Evolutionary conservation across 257 asterid genomes (phyloP).

Genomic region (Orobanche coerulescens): DNA sequence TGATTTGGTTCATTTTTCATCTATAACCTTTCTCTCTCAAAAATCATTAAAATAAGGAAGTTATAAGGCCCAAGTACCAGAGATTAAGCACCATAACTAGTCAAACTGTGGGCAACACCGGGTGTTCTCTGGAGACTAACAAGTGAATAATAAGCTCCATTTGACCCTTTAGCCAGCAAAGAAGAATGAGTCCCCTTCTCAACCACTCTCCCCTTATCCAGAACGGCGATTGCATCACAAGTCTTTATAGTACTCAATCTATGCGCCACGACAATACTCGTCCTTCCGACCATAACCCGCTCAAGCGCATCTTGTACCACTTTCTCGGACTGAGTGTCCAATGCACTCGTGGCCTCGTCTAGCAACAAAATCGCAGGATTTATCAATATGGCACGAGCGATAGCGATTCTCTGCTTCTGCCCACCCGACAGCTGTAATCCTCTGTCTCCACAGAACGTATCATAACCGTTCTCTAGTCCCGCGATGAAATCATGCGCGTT

Average conservation of each 20-base stretch:
- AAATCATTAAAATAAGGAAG: too few species aligned
- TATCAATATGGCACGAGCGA: constrained; percentile 66
- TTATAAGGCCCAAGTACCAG: too few species aligned
- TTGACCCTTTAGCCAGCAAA: constrained; percentile 45
- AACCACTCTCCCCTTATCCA: constrained; percentile 64
- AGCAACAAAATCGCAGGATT: constrained; percentile 57
- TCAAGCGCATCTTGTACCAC: constrained; percentile 84
- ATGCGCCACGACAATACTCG: constrained; percentile 86
- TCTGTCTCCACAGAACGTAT: constrained; percentile 75
- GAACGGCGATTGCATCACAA: constrained; percentile 63
- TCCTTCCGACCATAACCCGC: constrained; percentile 72
- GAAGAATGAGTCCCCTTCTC: constrained; percentile 75
- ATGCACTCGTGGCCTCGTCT: constrained; percentile 87
- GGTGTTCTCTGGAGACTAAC: constrained; percentile 58
- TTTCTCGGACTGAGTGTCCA: constrained; percentile 76
- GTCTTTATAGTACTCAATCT: constrained; percentile 67
- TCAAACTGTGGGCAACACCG: background rate
- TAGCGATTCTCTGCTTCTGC: constrained; percentile 82
- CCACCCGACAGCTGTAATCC: constrained; percentile 89
- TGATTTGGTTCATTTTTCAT: too few species aligned
- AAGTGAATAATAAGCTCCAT: constrained; percentile 63
- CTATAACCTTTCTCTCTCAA: too few species aligned
- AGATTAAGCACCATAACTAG: background rate
- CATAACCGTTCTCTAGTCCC: constrained; percentile 55
- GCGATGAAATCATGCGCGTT: constrained; percentile 81